Evolutionary conservation across 1,139 yeast species (phyloP), one percentile per base, ranked within the genome.

Genomic region (Nakaseomyces sp.): DNA sequence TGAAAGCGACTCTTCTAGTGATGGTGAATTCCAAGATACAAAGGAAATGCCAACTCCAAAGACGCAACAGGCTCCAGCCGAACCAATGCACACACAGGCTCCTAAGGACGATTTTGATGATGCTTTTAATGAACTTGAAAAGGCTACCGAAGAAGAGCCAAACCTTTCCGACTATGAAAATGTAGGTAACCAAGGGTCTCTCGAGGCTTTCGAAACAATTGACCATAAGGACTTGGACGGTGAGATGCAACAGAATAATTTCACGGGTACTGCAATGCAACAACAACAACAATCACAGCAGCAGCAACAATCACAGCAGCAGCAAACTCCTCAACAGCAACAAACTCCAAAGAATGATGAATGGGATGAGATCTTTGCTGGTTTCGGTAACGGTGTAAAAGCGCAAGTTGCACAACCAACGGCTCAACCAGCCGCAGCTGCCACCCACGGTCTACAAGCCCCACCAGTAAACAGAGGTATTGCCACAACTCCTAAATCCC

Each of bases 311-410:
- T n/a, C n/a, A n/a, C n/a, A n/a, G n/a, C n/a, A n/a, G n/a, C n/a
- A n/a, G n/a, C n/a, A n/a, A n/a, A n/a, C n/a, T n/a, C n/a, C n/a
- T n/a, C n/a, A n/a, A 12, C 41, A 35, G 5, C 37, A 36, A 19
- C 43, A 43, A 8, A 35, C 38, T 13, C 22, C 19, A 4, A 15
- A 31, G 38, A 74, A 75, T 46, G 95, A 86, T 57, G 96, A 88
- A 63, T 88, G 96, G 96, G 96, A 88, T 57, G 93, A 87, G 64
- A 72, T 88, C 26, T 88, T 88, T 69, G 93, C 95, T 2, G 95
- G 94, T 0, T 83, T 87, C 60, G 91, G 91, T 25, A 83, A 81
- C 55, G 71, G 25, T 16, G 41, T 38, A 19, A 18, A 42, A 7
- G 40, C 25, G 20, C 31, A 41, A 18, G 22, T 7, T 24, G 47